Evolutionary conservation across 306 rosid species (phyloP).

Genomic region (Geum urbanum): DNA sequence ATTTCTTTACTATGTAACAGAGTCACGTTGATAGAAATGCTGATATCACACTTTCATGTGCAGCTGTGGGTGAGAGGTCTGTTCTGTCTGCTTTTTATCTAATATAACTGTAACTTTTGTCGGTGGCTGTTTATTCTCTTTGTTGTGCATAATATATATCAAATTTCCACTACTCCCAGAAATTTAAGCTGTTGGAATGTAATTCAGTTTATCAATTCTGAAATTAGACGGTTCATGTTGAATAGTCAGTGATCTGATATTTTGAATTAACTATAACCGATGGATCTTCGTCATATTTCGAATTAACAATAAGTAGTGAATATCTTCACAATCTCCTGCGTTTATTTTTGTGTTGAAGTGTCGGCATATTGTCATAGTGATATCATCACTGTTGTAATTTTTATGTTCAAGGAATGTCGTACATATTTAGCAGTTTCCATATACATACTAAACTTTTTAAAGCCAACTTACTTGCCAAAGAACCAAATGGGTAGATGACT

Average conservation of each 20-base stretch:
- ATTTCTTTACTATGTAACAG: conserved; percentile 37
- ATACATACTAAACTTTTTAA: not conserved
- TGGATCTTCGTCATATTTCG: not conserved
- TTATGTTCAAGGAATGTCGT: not conserved
- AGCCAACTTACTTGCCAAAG: not conserved
- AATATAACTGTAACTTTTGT: not conserved
- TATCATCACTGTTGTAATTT: not conserved
- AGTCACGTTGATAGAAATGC: conserved; percentile 72
- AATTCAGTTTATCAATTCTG: not conserved
- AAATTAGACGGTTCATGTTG: not conserved
- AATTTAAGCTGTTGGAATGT: not conserved
- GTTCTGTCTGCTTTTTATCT: conserved; percentile 29
- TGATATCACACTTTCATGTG: conserved; percentile 76
- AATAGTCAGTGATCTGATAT: too few species aligned
- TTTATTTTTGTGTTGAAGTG: not conserved
- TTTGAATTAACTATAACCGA: too few species aligned
- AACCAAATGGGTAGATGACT: not conserved
- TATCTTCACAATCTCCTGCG: not conserved
- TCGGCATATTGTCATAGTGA: not conserved
- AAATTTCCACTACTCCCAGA: not conserved
- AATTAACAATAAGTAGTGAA: not conserved
- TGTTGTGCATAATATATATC: not conserved
- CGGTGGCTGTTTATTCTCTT: conserved; percentile 2
- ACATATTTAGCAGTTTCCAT: not conserved
- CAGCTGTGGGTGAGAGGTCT: conserved; percentile 63